A percentile compares a stretch with the other conserved stretches of the same genome.
phyloP scores from a whole-genome alignment of 257 asterid species.

The Solanum clarkiae region DNA sequence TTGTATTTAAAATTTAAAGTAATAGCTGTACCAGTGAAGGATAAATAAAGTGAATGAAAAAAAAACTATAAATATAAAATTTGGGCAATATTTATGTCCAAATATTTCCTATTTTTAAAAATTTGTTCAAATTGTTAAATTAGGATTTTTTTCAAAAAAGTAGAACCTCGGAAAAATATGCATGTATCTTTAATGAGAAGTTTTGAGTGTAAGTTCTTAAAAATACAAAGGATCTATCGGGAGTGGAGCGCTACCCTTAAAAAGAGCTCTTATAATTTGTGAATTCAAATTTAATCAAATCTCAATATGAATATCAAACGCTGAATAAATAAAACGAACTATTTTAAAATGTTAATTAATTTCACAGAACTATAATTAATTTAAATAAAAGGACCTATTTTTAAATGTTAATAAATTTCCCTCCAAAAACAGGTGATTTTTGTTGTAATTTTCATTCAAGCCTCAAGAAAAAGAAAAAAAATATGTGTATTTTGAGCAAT shows the following conservation, averaged over 20 bases:
- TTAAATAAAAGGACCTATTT: not conserved
- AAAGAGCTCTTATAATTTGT: not conserved
- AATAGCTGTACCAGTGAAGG: not conserved
- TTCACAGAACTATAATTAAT: not conserved
- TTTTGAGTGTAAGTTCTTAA: no score
- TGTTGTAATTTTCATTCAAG: not conserved
- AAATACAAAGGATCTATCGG: not conserved
- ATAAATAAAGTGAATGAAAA: not conserved
- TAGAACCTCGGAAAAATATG: not conserved
- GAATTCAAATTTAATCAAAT: no score
- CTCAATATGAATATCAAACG: no score
- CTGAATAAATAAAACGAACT: no score
- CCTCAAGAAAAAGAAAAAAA: not conserved
- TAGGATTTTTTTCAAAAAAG: not conserved
- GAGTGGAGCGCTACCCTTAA: not conserved
- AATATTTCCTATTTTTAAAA: not conserved
- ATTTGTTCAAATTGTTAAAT: not conserved
- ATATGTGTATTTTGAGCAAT: not conserved
- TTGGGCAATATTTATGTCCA: not conserved
- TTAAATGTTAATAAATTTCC: not conserved
- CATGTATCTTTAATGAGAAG: not conserved
- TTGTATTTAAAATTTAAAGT: no score
- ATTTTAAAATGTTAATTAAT: not conserved
- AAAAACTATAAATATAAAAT: not conserved
- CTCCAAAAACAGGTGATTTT: not conserved